Conservation (phyloP, 2,329 filamentous ascomycete genomes). For the Epichloe aotearoae region DNA sequence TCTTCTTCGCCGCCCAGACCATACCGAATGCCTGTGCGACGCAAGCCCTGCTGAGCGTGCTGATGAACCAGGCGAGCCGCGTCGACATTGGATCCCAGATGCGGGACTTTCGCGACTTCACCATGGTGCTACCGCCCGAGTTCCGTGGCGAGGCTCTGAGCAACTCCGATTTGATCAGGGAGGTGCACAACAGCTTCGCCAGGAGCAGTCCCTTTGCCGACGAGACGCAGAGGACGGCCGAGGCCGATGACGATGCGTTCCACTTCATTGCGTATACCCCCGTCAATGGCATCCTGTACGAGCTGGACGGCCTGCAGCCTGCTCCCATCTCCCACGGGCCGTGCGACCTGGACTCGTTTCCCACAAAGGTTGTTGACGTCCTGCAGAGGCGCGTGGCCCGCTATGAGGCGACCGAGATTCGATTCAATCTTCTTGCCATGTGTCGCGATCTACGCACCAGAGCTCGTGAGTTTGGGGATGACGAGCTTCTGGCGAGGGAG, state of each 20-base stretch:
- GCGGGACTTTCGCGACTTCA: slow-evolving; percentile 75
- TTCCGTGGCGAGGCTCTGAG: slow-evolving; percentile 47
- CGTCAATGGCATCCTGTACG: slow-evolving; percentile 70
- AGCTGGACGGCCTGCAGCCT: slow-evolving; percentile 88
- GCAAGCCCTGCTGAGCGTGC: slow-evolving; percentile 81
- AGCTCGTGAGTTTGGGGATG: slow-evolving; percentile 71
- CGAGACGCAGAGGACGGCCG: slow-evolving; percentile 58
- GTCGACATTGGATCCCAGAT: slow-evolving; percentile 63
- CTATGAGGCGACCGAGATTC: slow-evolving; percentile 78
- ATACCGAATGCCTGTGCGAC: slow-evolving; percentile 98
- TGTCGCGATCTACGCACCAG: slow-evolving; percentile 67
- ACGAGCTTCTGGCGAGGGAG: slow-evolving; percentile 64
- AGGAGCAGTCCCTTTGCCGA: slow-evolving; percentile 82
- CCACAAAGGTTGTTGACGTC: slow-evolving; percentile 71
- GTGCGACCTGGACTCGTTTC: slow-evolving; percentile 59
- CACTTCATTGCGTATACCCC: slow-evolving; percentile 96
- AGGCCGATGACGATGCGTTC: slow-evolving; percentile 82
- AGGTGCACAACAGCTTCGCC: slow-evolving; percentile 84
- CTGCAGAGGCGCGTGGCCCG: slow-evolving; percentile 70
- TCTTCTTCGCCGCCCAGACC: slow-evolving; percentile 94
- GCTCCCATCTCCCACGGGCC: slow-evolving; percentile 80
- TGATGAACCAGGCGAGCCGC: slow-evolving; percentile 66
- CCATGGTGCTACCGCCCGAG: slow-evolving; percentile 67
- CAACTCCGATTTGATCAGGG: slow-evolving; percentile 55
- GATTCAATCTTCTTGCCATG: slow-evolving; percentile 93